phyloP scores from a whole-genome alignment of 768 basidiomycete genomes.

The Lactarius akahatsu region DNA sequence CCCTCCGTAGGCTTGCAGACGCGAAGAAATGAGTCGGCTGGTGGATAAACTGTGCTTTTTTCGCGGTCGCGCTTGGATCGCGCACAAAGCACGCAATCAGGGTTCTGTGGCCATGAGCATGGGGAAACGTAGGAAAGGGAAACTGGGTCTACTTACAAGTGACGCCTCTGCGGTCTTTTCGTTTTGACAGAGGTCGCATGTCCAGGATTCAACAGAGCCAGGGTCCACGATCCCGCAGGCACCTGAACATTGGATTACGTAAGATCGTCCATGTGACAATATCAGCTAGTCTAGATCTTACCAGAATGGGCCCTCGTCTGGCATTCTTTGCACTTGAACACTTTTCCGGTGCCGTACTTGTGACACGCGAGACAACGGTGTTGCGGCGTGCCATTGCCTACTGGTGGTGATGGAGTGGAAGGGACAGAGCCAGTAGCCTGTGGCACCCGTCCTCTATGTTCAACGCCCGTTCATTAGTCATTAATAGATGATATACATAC shows the following conservation, averaged over 20 bases:
- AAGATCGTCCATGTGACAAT: background rate
- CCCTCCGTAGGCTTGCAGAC: constrained; percentile 90
- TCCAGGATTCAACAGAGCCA: constrained; percentile 67
- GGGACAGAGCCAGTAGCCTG: constrained; percentile 48
- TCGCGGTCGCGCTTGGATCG: constrained; percentile 51
- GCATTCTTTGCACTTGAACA: constrained; percentile 81
- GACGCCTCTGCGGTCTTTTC: constrained; percentile 78
- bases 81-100: constrained; percentile 86
- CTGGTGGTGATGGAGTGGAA: constrained; percentile 63
- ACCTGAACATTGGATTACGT: constrained; percentile 39
- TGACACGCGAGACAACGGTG: constrained; percentile 74
- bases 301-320: constrained; percentile 79
- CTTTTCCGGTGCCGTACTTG: constrained; percentile 74
- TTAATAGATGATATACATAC: constrained; percentile 34
- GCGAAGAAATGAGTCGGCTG: constrained; percentile 65
- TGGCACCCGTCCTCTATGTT: background rate
- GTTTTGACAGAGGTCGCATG: constrained; percentile 86
- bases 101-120: constrained; percentile 48
- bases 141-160: constrained; percentile 51
- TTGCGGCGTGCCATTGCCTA: constrained; percentile 45
- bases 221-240: constrained; percentile 69
- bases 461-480: background rate
- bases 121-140: constrained; percentile 4
- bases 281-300: constrained; percentile 35
- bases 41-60: constrained; percentile 45